phyloP scores from a whole-genome alignment of 2,329 filamentous ascomycete genomes.

The Cladophialophora carrionii region DNA sequence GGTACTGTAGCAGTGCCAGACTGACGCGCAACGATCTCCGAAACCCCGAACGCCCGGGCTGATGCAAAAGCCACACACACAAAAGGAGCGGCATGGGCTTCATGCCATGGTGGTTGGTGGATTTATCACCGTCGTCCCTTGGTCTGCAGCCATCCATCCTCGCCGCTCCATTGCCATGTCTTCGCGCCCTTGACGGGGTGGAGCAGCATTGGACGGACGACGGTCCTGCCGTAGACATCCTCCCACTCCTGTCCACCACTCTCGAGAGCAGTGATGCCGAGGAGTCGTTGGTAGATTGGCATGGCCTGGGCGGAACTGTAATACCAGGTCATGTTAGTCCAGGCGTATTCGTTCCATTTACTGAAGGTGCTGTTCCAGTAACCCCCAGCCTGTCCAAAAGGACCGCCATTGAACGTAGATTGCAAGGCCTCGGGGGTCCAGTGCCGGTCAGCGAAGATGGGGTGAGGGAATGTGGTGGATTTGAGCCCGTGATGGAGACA shows the following conservation, averaged over 20 bases:
- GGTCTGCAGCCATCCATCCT: conserved; percentile 37
- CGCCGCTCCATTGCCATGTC: conserved; percentile 36
- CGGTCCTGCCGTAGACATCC: conserved; percentile 40
- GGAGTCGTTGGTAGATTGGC: conserved; percentile 42
- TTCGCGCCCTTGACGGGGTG: conserved; percentile 47
- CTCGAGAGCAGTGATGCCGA: conserved; percentile 39
- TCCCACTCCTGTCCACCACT: conserved; percentile 40
- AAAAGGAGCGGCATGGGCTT: conserved; percentile 4
- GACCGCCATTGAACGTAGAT: conserved; percentile 43
- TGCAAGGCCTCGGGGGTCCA: conserved; percentile 54
- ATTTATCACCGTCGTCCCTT: conserved; percentile 34
- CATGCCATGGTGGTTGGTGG: conserved; percentile 5
- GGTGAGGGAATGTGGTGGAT: conserved; percentile 76
- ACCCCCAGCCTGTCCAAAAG: conserved; percentile 42
- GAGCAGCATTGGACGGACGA: conserved; percentile 42
- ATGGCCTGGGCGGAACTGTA: conserved; percentile 43
- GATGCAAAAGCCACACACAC: conserved; percentile 17
- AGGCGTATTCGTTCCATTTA: conserved; percentile 43
- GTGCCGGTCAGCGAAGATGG: conserved; percentile 76
- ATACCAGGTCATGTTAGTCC: conserved; percentile 44
- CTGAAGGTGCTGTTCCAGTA: conserved; percentile 43
- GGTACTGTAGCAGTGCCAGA: conserved; percentile 26
- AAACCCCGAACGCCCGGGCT: conserved; percentile 34
- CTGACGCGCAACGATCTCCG: conserved; percentile 18
- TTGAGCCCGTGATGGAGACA: conserved; percentile 78